Evolutionary conservation across 169 alveolate genomes (phyloP), one percentile per base, ranked within the genome.

Genomic region (Plasmodium fragile): DNA sequence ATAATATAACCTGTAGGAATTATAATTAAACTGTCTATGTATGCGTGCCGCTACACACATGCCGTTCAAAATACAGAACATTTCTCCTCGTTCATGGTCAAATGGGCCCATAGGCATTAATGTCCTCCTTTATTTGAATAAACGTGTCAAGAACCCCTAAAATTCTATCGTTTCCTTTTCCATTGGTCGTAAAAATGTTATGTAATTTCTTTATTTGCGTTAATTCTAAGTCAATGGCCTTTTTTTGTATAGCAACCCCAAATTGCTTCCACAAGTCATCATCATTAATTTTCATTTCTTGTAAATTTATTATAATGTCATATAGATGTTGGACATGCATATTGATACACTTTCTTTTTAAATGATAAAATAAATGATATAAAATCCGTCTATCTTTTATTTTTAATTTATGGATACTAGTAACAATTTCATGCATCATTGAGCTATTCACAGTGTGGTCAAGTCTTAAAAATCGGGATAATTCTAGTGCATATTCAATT

Each of bases 261-360:
- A 96, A 77, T 80, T 95, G 97, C 59, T 96, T 96, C 97, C 97
- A 96, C 30, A 96, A 96, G 84, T 96, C 96, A 43, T 96, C 97
- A 92, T 96, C 96, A 82, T 95, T 71, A 39, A 96, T 91, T 45
- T 96, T 92, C 97, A 96, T 93, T n/a, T 83, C 92, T 36, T 95
- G 96, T 92, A 96, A 90, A 39, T 49, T 28, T 72, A 92, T 92
- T 52, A 95, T 95, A 77, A 82, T 92, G 43, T 79, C 93, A 94
- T 92, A 93, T 95, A 96, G 92, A 77, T 96, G 97, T 18, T 92
- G 96, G 7, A 96, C 92, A 85, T 95, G 96, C 97, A 96, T 96
- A 83, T 95, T 96, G 28, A 90, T 90, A 22, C 96, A 93, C 25
- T 96, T 93, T 81, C 93, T 96, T 82, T 96, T 96, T 93, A 96